Evolutionary conservation across 352 stramenopile species (phyloP), one percentile per base, ranked within the genome.

Genomic region (Thraustochytrium sp.): DNA sequence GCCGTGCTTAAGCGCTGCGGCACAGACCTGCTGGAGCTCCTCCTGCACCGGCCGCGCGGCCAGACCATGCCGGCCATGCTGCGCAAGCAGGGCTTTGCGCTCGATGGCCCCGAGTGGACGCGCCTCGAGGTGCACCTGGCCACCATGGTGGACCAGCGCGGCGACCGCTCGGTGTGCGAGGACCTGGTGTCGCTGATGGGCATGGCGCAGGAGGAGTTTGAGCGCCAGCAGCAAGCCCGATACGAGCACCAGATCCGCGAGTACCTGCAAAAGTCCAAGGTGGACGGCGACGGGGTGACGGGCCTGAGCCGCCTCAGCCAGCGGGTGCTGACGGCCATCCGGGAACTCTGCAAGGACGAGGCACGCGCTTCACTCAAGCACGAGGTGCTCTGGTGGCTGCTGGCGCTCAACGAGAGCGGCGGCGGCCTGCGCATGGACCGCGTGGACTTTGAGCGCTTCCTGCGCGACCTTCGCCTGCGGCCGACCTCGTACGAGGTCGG

Each of bases 161-260:
- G 68, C 26, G 68, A 80, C 16, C 48, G 68, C 9, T 46, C 31
- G 18, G 68, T 80, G 48, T 80, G 68, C 68, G 68, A 80, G 68
- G 51, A 61, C 48, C 38, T 80, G n/a, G 68, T 80, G 21, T n/a
- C 16, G 3, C 34, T 80, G 9, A 8, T 64, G 5, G 23, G 34
- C 42, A 29, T 72, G 34, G 23, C 42, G 5, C 8, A 34, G 13
- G 40, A 80, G 21, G 68, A 80, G 49, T 34, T 80, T 21, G 44
- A 63, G 8, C 1, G 63, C 21, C 68, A 80, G n/a, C 48, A 80
- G 51, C 23, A 72, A 18, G 23, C 46, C 44, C 26, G 36, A 1
- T 13, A 80, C 5, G 44, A 63, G 13, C 23, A 61, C 21, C 42
- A 80, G 18, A 9, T 80, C 26, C 31, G 40, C 1, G 68, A 61